phyloP scores from a whole-genome alignment of 2,329 filamentous ascomycete genomes.

The Dactylellina drechsleri region DNA sequence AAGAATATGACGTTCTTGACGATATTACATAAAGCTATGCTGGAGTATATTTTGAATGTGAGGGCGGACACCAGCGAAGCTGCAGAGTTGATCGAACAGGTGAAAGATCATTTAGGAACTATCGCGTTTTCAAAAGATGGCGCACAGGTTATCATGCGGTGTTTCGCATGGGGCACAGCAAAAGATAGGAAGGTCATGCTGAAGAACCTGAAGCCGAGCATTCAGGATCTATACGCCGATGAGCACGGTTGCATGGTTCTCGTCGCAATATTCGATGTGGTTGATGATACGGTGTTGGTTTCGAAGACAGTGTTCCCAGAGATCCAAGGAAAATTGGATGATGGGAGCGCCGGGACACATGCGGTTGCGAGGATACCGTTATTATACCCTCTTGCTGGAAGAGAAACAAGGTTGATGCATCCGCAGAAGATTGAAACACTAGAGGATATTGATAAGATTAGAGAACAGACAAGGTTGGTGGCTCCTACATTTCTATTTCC shows the following conservation, averaged over 20 bases:
- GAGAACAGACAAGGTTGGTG: slow-evolving; percentile 72
- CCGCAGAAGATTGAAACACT: slow-evolving; percentile 76
- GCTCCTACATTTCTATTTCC: background rate
- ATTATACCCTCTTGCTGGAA: slow-evolving; percentile 81
- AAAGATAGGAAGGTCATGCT: slow-evolving; percentile 93
- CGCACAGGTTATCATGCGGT: slow-evolving; percentile 80
- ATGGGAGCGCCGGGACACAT: slow-evolving; percentile 62
- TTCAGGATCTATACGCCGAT: slow-evolving; percentile 85
- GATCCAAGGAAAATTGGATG: slow-evolving; percentile 67
- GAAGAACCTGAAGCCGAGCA: slow-evolving; percentile 87
- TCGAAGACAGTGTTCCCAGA: slow-evolving; percentile 88
- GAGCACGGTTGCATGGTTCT: slow-evolving; percentile 81
- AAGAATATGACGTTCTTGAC: slow-evolving; percentile 98
- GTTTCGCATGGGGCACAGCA: slow-evolving; percentile 83
- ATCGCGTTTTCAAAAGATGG: slow-evolving; percentile 94
- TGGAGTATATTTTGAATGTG: slow-evolving; percentile 90
- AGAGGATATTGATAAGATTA: slow-evolving; percentile 79
- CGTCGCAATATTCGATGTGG: slow-evolving; percentile 85
- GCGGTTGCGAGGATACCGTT: slow-evolving; percentile 71
- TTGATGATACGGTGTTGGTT: slow-evolving; percentile 91
- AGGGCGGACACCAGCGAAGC: slow-evolving; percentile 82
- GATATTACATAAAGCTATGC: slow-evolving; percentile 97
- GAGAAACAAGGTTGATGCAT: slow-evolving; percentile 71
- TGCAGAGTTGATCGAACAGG: slow-evolving; percentile 84
- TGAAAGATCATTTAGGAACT: slow-evolving; percentile 92